Evolutionary conservation across 2,329 filamentous ascomycete genomes (phyloP), one percentile per base, ranked within the genome.

Genomic region (Myriosclerotinia curreyana): DNA sequence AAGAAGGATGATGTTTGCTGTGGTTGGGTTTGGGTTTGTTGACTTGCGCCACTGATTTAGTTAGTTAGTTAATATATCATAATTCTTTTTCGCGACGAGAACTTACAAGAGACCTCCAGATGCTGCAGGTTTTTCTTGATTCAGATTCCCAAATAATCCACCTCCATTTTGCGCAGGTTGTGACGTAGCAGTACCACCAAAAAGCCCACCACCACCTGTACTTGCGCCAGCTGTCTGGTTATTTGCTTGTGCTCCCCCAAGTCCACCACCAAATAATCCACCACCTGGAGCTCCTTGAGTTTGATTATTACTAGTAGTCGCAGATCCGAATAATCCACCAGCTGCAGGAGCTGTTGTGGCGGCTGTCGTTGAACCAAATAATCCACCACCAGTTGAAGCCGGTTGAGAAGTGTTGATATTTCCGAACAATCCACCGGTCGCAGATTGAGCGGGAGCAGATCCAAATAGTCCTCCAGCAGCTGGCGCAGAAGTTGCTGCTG

Each of bases 241-340:
- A 31, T 70, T 68, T 28, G 66, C 60, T 50, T 66, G 62, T 42
- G 46, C 34, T 36, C 64, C 64, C 49, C 68, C 69, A 64, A 71
- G 69, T n/a, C 70, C 49, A 60, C 70, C 68, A 42, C 73, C 73
- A 67, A 76, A 76, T n/a, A 76, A 66, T 22, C 74, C 68, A 28
- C 71, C 67, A 22, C 49, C 62, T 64, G 64, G 60, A 71, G 61
- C 60, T 62, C 62, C 65, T 50, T 60, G 71, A 4, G 44, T 34
- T 36, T 66, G 65, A 17, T 53, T 60, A 56, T 62, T 62, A 36
- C 66, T 59, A 17, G 25, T 44, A 34, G 65, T 53, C n/a, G 66
- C 49, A 49, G 44, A 36, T 42, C 73, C 73, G 67, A 77, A 76
- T 17, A 76, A 66, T 31, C 74, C 69, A 38, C 72, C 67, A 5